These are phyloP conservation scores for Aspergillus hiratsukae DNA, from an alignment of 2,329 filamentous ascomycete species.

Conservation along the genomic window DNA sequence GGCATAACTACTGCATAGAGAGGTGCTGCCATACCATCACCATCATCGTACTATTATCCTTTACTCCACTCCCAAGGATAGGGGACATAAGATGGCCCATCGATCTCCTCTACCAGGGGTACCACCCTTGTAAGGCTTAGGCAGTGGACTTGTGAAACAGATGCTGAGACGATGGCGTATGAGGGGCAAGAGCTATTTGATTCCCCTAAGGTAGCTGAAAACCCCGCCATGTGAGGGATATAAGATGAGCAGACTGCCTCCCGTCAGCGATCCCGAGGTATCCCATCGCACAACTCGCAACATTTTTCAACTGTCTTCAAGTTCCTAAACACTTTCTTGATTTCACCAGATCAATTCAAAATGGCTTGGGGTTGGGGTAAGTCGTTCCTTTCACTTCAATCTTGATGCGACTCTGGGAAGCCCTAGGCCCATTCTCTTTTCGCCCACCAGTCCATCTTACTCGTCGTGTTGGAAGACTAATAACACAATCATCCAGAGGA, in stretches of 20 bases:
- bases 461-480: not conserved
- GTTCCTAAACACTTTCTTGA: constrained; percentile 1
- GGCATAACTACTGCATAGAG: not conserved
- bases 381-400: constrained; percentile 8
- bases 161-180: not conserved
- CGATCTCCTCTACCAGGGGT: not conserved
- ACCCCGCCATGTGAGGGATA: not conserved
- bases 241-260: not conserved
- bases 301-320: not conserved
- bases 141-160: not conserved
- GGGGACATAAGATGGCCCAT: not conserved
- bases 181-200: not conserved
- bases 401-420: not conserved
- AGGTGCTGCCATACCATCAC: not conserved
- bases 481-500: constrained; percentile 37
- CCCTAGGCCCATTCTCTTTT: not conserved
- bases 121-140: not conserved
- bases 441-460: not conserved
- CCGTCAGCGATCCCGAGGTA: not conserved
- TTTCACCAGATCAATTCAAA: constrained; percentile 14
- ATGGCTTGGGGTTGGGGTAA: constrained; percentile 36
- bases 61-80: not conserved
- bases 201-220: not conserved
- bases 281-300: not conserved
- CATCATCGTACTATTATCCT: not conserved